Percentiles rank a stretch among this genome's conserved stretches.
Evolutionary conservation across 495 filamentous ascomycete species (phyloP).

Genomic region (Cercophora sp.): DNA sequence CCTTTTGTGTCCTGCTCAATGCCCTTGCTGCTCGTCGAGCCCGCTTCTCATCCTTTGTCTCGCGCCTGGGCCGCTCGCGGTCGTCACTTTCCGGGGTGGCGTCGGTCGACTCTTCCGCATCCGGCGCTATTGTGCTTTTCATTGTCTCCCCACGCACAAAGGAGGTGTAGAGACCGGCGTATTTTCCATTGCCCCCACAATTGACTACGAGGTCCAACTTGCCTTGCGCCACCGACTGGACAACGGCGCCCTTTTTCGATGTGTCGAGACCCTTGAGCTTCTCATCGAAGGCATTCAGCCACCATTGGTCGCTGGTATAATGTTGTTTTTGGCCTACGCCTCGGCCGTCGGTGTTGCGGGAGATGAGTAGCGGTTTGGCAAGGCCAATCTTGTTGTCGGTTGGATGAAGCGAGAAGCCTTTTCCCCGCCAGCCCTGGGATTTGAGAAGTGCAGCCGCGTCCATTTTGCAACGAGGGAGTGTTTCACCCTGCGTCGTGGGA

Average conservation of each 20-base stretch:
- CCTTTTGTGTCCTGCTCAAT: slow-evolving; percentile 22
- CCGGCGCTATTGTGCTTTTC: slow-evolving; percentile 51
- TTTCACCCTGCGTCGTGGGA: too few relatives aligned
- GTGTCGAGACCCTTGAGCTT: slow-evolving; percentile 67
- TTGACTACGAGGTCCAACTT: slow-evolving; percentile 49
- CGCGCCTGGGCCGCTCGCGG: slow-evolving; percentile 18
- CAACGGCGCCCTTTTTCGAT: slow-evolving; percentile 41
- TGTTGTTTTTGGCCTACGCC: slow-evolving; percentile 67
- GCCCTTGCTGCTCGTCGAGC: slow-evolving; percentile 34
- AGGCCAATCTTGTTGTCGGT: slow-evolving; percentile 62
- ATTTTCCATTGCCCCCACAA: slow-evolving; percentile 35
- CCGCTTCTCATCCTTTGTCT: slow-evolving; percentile 37
- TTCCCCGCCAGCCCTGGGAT: slow-evolving; percentile 74
- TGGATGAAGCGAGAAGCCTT: slow-evolving; percentile 69
- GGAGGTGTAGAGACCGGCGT: slow-evolving; percentile 68
- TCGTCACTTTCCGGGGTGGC: slow-evolving; percentile 17
- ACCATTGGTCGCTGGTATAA: slow-evolving; percentile 69
- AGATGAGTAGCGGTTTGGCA: slow-evolving; percentile 62
- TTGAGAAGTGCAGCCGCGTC: slow-evolving; percentile 47
- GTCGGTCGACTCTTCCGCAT: slow-evolving; percentile 13
- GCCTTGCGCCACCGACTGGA: slow-evolving; percentile 46
- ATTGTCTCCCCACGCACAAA: slow-evolving; percentile 76
- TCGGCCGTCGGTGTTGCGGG: slow-evolving; percentile 62
- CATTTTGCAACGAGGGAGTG: slow-evolving; percentile 13
- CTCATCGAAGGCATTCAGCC: slow-evolving; percentile 76